phyloP scores from a whole-genome alignment of 2,329 filamentous ascomycete species.

The Aspergillus sp. region DNA sequence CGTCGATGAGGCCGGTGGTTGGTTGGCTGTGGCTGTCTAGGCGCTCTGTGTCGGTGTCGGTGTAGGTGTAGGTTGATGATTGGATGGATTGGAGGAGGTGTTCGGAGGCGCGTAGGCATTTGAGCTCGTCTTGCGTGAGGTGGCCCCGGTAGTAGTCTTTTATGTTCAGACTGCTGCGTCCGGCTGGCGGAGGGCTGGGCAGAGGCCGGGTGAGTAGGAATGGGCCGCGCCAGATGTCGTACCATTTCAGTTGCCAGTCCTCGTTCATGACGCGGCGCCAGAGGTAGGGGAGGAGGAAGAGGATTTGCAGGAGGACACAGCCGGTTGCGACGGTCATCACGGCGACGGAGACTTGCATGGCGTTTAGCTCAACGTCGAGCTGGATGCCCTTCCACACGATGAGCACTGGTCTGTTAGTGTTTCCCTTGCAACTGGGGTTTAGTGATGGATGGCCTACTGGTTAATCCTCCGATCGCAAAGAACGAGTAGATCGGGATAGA shows the following conservation, averaged over 20 bases:
- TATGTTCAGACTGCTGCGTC: constrained; percentile 1
- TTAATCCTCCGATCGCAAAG: constrained; percentile 36
- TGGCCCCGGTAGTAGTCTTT: constrained; percentile 12
- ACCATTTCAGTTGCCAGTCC: constrained; percentile 10
- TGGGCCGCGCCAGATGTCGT: constrained; percentile 5
- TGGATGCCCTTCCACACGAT: constrained; percentile 11
- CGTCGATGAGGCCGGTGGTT: not conserved
- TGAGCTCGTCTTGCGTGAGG: constrained; percentile 7
- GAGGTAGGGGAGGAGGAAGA: constrained; percentile 10
- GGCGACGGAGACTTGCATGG: constrained; percentile 1
- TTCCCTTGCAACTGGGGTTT: no score
- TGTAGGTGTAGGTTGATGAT: not conserved
- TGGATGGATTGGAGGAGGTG: constrained; percentile 7
- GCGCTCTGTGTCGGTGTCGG: constrained; percentile 1
- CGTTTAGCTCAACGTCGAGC: not conserved
- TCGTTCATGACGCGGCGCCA: constrained; percentile 12
- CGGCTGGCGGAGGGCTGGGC: not conserved
- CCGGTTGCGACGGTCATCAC: constrained; percentile 6
- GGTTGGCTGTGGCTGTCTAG: not conserved
- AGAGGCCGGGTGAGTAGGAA: not conserved
- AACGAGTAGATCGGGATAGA: constrained; percentile 50
- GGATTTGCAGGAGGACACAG: constrained; percentile 2
- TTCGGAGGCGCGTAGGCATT: constrained; percentile 8
- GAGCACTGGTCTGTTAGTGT: constrained; percentile 5
- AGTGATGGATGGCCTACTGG: no score